Conservation (phyloP, 352 stramenopile species). For the Pythium phragmitis region DNA sequence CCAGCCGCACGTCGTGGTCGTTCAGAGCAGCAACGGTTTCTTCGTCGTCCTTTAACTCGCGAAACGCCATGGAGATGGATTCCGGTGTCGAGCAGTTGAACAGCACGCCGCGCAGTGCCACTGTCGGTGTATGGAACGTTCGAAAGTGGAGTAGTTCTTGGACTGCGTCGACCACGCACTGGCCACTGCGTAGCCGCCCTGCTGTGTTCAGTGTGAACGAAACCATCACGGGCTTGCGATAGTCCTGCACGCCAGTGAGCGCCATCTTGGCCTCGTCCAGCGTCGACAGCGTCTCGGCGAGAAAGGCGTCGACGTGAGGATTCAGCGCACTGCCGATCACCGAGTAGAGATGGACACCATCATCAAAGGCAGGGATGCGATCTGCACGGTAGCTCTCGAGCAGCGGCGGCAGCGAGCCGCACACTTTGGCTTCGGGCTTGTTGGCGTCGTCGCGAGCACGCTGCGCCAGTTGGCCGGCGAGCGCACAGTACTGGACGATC, state of each 20-base stretch:
- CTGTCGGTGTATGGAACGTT: slow-evolving; percentile 9
- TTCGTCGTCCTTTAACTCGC: slow-evolving; percentile 40
- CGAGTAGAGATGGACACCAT: slow-evolving; percentile 75
- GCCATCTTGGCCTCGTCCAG: slow-evolving; percentile 83
- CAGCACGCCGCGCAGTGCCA: slow-evolving; percentile 61
- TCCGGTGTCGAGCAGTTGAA: slow-evolving; percentile 92
- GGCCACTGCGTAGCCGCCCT: slow-evolving; percentile 72
- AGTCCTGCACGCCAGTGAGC: slow-evolving; percentile 58
- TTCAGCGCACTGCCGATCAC: slow-evolving; percentile 61
- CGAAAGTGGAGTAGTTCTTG: slow-evolving; percentile 39
- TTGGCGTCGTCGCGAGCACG: slow-evolving; percentile 8
- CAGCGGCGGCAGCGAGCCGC: slow-evolving; percentile 86
- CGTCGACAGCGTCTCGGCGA: slow-evolving; percentile 89
- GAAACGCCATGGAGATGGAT: slow-evolving; percentile 76
- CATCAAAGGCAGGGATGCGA: slow-evolving; percentile 57
- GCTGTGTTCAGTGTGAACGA: slow-evolving; percentile 80
- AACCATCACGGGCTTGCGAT: slow-evolving; percentile 55
- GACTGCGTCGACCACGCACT: slow-evolving; percentile 49
- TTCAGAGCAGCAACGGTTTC: slow-evolving; percentile 14
- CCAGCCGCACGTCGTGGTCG: slow-evolving; percentile 39
- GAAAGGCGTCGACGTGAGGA: slow-evolving; percentile 72
- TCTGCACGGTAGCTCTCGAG: slow-evolving; percentile 89
- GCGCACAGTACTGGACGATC: slow-evolving; percentile 47
- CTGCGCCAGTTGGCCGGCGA: slow-evolving; percentile 58
- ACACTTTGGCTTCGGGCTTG: slow-evolving; percentile 37